Base-by-base conservation (phyloP, 2,329 filamentous ascomycete genomes). In the Ambrosiella cleistominuta region DNA sequence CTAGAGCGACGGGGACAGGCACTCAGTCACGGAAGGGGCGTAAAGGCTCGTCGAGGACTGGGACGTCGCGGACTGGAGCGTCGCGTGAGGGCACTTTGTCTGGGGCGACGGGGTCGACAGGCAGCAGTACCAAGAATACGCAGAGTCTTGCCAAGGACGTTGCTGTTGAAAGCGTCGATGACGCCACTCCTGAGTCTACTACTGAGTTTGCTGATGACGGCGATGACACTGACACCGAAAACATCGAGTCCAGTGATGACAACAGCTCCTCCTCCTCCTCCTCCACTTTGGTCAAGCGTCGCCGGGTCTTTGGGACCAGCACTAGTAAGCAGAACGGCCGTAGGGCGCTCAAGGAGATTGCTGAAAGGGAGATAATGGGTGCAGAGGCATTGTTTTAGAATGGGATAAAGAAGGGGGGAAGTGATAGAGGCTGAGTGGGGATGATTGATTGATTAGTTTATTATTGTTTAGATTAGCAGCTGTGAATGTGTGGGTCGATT, bases 251-350 rank as follows among this genome's bases (percentile, higher is more conserved):
- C 17, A 13, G 15, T 57, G 42, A 49, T 39, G 12, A 40, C n/a
- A 4, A 47, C 19, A 42, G 45, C 36, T 17, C 9, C 7, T 51
- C 15, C 9, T 8, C 40, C 6, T n/a, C n/a, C n/a, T 3, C 27
- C 17, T 39, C 42, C 4, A 47, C 37, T 38, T 39, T 54, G 12
- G 13, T 19, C 19, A 58, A 58, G 49, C 57, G 57, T 39, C 57
- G 57, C 49, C 57, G 57, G 13, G 39, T 58, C 49, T 58, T 45
- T 19, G 45, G 17, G 9, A 6, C 45, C 15, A 57, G 37, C 35
- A 40, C 50, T 7, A 52, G 37, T 13, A 58, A 58, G 50, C 57
- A 58, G 40, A 58, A 19, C 36, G 42, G 19, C 3, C 57, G 57
- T 19, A 39, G 57, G n/a, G 39, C 50, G 12, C 27, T 54, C 17